These are phyloP conservation scores for Teunomyces atbi DNA, from an alignment of 805 yeast genomes.

Conservation along the genomic window DNA sequence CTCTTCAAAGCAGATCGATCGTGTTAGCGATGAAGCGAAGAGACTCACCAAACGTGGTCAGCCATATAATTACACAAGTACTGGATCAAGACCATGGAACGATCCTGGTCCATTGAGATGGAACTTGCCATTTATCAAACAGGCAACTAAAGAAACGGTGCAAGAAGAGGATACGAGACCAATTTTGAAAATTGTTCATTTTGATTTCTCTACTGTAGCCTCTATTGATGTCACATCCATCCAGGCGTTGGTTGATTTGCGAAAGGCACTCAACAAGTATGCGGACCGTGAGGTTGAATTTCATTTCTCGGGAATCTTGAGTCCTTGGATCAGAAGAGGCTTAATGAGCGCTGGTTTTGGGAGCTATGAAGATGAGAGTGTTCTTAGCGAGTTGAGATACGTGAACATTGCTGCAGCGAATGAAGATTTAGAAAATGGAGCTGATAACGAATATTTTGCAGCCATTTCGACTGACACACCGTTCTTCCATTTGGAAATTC, in stretches of 20 bases:
- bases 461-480: constrained; percentile 66
- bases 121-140: constrained; percentile 30
- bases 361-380: constrained; percentile 41
- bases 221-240: constrained; percentile 77
- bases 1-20: constrained; percentile 69
- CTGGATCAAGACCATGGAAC: constrained; percentile 86
- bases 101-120: constrained; percentile 68
- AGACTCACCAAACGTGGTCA: constrained; percentile 60
- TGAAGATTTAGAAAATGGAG: constrained; percentile 31
- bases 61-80: constrained; percentile 28
- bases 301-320: constrained; percentile 81
- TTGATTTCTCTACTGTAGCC: constrained; percentile 78
- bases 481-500: constrained; percentile 77
- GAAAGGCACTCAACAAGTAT: constrained; percentile 67
- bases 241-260: constrained; percentile 73
- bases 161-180: constrained; percentile 53
- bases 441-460: constrained; percentile 43
- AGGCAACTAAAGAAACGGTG: constrained; percentile 13
- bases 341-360: constrained; percentile 79
- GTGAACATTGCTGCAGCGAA: constrained; percentile 36
- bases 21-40: constrained; percentile 65
- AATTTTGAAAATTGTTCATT: constrained; percentile 62
- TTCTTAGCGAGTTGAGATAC: constrained; percentile 38
- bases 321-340: constrained; percentile 84
- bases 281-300: constrained; percentile 84